Evolutionary conservation across 129 eudicot genomes (phyloP).

Genomic region (Heracleum sosnowskyi): DNA sequence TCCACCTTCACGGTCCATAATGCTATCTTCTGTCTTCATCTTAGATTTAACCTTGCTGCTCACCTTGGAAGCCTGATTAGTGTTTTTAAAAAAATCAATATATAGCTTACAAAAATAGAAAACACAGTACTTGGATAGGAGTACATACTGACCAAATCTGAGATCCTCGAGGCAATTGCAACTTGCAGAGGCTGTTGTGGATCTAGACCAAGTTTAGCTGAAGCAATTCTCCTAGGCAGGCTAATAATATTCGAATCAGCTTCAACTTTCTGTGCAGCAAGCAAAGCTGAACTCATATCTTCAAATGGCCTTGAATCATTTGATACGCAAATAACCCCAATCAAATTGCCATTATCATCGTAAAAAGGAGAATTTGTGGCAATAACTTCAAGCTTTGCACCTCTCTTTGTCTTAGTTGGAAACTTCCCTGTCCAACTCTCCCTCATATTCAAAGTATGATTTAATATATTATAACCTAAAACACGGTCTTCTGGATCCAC

Average conservation of each 20-base stretch:
- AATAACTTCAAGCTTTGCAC: slow-evolving; percentile 39
- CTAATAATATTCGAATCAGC: slow-evolving; percentile 22
- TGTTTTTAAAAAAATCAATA: slow-evolving; percentile 24
- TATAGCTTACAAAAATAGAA: background rate
- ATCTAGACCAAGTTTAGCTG: slow-evolving; percentile 79
- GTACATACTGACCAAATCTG: slow-evolving; percentile 58
- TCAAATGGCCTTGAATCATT: slow-evolving; percentile 58
- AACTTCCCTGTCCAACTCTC: slow-evolving; percentile 80
- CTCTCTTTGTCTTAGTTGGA: slow-evolving; percentile 59
- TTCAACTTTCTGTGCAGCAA: slow-evolving; percentile 17
- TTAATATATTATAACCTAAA: slow-evolving; percentile 42
- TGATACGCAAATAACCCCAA: slow-evolving; percentile 73
- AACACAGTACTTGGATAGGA: background rate
- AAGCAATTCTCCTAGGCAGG: slow-evolving; percentile 47
- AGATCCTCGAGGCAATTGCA: slow-evolving; percentile 74
- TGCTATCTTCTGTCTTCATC: slow-evolving; percentile 37
- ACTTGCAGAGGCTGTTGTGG: slow-evolving; percentile 88
- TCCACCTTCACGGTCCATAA: slow-evolving; percentile 42
- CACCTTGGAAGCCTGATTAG: slow-evolving; percentile 61
- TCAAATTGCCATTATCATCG: slow-evolving; percentile 65
- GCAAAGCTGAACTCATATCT: slow-evolving; percentile 29
- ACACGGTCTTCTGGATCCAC: slow-evolving; percentile 31
- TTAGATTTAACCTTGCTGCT: slow-evolving; percentile 84
- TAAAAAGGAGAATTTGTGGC: slow-evolving; percentile 66
- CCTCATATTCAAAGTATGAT: slow-evolving; percentile 33